Conservation (phyloP, 176 grass and related monocot species). For the Oryza officinalis region DNA sequence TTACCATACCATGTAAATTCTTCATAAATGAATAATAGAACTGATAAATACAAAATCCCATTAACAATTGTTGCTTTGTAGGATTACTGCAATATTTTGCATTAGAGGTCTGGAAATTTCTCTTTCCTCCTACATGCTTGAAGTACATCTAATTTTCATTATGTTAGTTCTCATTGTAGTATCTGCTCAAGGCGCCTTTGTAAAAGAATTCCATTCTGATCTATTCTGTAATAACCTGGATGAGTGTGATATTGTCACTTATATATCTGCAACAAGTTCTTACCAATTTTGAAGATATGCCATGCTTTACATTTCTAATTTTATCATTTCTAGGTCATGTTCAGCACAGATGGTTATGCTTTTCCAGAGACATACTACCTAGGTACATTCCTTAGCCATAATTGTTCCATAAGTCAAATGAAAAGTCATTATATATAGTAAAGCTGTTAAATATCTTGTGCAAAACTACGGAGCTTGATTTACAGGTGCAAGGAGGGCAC, state of each 20-base stretch:
- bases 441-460: conserved; percentile 14
- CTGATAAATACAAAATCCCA: neutral
- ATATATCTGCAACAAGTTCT: conserved; percentile 7
- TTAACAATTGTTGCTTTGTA: neutral
- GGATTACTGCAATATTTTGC: neutral
- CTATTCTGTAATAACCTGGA: neutral
- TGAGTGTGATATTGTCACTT: neutral
- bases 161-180: conserved; percentile 15
- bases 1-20: neutral
- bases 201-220: conserved; percentile 22
- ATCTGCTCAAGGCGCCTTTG: conserved; percentile 15
- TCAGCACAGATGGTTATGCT: conserved; percentile 96
- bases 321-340: conserved; percentile 80
- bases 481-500: conserved; percentile 77
- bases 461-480: conserved; percentile 23
- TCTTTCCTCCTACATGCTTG: neutral
- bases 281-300: conserved; percentile 18
- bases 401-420: conserved; percentile 1
- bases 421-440: conserved; percentile 11
- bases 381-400: conserved; percentile 52
- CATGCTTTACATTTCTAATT: conserved; percentile 38
- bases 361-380: conserved; percentile 98
- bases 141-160: conserved; percentile 24
- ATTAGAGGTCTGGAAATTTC: conserved; percentile 10
- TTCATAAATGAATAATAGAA: neutral